These are phyloP conservation scores for Cymbopogon flexuosus DNA, from an alignment of 202 grass and related monocot genomes.

Conservation along the genomic window DNA sequence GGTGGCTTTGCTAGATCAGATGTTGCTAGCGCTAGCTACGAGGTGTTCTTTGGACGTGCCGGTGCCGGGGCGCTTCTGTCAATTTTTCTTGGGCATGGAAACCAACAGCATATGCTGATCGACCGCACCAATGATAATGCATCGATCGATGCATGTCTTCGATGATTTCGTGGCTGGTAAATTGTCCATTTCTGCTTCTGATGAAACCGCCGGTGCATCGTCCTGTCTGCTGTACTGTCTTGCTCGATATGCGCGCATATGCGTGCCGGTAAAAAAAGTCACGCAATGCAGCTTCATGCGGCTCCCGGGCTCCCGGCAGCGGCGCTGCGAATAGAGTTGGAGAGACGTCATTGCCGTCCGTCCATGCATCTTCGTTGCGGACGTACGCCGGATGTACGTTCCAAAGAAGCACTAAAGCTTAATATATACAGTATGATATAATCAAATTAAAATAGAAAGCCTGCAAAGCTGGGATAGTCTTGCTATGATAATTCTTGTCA, in stretches of 20 bases:
- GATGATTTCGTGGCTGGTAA: not conserved
- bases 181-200: not conserved
- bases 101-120: not conserved
- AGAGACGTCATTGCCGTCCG: not conserved
- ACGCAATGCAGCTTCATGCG: too few species aligned
- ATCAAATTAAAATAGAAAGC: not conserved
- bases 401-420: not conserved
- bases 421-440: too few species aligned
- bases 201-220: not conserved
- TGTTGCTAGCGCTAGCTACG: not conserved
- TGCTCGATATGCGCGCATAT: not conserved
- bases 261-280: not conserved
- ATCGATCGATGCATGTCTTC: not conserved
- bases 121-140: not conserved
- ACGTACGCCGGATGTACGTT: not conserved
- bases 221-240: not conserved
- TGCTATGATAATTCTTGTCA: not conserved
- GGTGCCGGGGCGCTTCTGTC: not conserved
- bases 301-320: not conserved
- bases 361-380: not conserved
- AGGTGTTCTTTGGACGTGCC: constrained; percentile 10
- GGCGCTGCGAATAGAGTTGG: not conserved
- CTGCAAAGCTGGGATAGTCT: not conserved
- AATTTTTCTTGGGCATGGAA: not conserved
- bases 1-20: not conserved